Conservation (phyloP, 345 rosid genomes). For the Salix koriyanagi region DNA sequence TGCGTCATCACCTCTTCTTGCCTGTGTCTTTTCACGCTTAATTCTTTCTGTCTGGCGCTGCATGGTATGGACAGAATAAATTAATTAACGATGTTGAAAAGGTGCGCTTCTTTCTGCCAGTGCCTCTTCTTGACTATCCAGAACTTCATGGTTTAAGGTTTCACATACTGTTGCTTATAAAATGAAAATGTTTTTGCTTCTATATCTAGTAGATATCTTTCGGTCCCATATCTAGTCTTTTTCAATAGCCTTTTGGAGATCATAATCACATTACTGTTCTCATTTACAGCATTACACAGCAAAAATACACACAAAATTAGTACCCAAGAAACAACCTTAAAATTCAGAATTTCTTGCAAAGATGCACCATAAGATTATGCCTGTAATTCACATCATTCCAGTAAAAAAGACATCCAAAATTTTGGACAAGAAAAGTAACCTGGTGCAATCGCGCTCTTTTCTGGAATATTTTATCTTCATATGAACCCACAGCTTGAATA, state of each 20-base stretch:
- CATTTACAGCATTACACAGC: background rate
- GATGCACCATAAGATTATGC: background rate
- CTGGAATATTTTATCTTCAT: constrained; percentile 77
- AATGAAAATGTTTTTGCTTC: background rate
- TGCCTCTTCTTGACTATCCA: background rate
- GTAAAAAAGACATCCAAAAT: background rate
- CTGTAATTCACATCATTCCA: background rate
- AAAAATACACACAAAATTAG: too few species aligned
- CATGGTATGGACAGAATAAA: constrained; percentile 13
- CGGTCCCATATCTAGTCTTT: background rate
- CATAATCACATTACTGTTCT: background rate
- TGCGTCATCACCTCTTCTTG: constrained; percentile 58
- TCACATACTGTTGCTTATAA: background rate
- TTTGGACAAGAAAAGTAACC: constrained; percentile 30
- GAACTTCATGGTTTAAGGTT: background rate
- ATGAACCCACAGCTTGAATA: constrained; percentile 83
- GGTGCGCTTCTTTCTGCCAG: background rate
- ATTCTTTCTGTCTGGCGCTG: constrained; percentile 83
- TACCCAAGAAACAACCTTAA: background rate
- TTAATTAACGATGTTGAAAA: background rate
- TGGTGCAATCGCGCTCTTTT: constrained; percentile 71
- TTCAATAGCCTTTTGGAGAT: background rate
- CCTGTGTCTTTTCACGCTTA: constrained; percentile 53
- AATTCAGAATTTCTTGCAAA: background rate
- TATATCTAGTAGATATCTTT: background rate